Percentiles rank a stretch among this genome's conserved stretches.
These are phyloP conservation scores for Cordyceps farinosa DNA, from an alignment of 2,329 filamentous ascomycete species.

Conservation along the genomic window DNA sequence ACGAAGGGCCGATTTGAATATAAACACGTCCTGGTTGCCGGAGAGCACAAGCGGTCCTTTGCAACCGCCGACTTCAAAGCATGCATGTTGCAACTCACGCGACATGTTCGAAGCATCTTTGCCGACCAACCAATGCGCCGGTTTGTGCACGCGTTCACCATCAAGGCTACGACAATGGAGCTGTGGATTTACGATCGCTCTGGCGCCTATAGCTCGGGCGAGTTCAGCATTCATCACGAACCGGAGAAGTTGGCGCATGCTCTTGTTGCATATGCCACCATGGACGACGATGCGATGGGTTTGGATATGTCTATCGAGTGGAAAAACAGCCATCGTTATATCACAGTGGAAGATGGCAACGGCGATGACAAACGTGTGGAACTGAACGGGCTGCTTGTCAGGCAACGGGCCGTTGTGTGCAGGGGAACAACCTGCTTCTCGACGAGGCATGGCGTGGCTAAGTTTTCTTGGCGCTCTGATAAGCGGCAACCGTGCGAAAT, in stretches of 20 bases:
- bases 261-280: conserved; percentile 21
- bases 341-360: conserved; percentile 3
- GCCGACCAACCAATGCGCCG: conserved; percentile 24
- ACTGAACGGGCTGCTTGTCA: conserved; percentile 17
- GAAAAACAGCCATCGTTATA: conserved; percentile 1
- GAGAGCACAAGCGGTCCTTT: conserved; percentile 23
- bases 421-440: conserved; percentile 21
- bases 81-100: conserved; percentile 21
- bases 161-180: conserved; percentile 14
- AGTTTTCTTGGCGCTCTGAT: conserved; percentile 15
- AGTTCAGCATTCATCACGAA: conserved; percentile 19
- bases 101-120: conserved; percentile 21
- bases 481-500: conserved; percentile 14
- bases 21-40: conserved; percentile 23
- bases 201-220: conserved; percentile 20
- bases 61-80: conserved; percentile 20
- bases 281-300: conserved; percentile 22
- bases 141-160: conserved; percentile 20
- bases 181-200: conserved; percentile 19
- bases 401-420: conserved; percentile 21
- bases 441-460: conserved; percentile 11
- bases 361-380: conserved; percentile 13
- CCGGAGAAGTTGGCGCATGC: conserved; percentile 16
- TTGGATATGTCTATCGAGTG: conserved; percentile 16
- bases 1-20: conserved; percentile 17